Evolutionary conservation across 495 filamentous ascomycete genomes (phyloP), one percentile per base, ranked within the genome.

Genomic region (Penicillium lagena): DNA sequence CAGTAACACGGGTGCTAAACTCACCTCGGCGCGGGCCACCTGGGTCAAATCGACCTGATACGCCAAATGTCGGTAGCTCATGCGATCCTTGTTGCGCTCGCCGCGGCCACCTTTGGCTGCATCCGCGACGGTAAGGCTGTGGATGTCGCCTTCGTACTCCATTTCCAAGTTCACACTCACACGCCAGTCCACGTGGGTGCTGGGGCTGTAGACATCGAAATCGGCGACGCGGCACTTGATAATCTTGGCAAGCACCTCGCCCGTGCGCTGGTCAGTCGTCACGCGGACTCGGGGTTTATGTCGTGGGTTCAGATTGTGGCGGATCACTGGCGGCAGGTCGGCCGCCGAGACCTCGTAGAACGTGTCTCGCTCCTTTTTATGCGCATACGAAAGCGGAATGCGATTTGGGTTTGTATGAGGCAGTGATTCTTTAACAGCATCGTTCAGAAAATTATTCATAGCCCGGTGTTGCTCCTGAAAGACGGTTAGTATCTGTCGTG

Each of bases 11-110:
- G 15, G 10, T 35, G 13, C 7, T 13, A 27, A 42, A 75, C 77
- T 67, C 68, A 87, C 82, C 44, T 79, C 76, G 38, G 60, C 66
- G 52, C 63, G 72, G 9, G 80, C 85, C 10, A 96, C 90, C 58
- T 95, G 89, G 0, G 90, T 96, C 32, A 96, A 63, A 68, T 96
- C 90, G 52, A 96, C 74, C 53, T 90, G 87, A 59, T 93, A 96
- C 14, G 74, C 79, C 37, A 85, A 67, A 59, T 96, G 91, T 13
- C 73, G 79, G 68, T 96, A 96, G 60, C 86, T 90, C 65, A 96
- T 68, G 27, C 90, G 75, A 68, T 96, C 89, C 63, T 96, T 96
- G 44, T 77, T 83, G 8, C 90, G 79, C 45, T 85, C 75, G 7
- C 71, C 66, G 42, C 76, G 72, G 12, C 63, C 66, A 1, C 66